These are phyloP conservation scores for Corymbia citriodora DNA, from an alignment of 441 rosid genomes.

Conservation along the genomic window DNA sequence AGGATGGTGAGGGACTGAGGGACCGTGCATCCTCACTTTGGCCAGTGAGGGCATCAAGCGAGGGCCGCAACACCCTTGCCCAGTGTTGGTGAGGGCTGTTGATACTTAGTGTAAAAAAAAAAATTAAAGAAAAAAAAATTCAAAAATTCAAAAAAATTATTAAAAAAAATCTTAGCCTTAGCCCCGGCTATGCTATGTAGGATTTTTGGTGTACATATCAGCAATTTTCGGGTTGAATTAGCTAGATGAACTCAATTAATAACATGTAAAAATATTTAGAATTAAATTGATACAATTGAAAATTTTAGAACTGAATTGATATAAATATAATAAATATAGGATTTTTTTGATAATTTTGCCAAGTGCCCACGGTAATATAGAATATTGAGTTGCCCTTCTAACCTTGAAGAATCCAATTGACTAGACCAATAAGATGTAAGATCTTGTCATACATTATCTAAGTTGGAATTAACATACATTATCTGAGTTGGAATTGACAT, in stretches of 20 bases:
- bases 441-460: background rate
- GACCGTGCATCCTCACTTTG: background rate
- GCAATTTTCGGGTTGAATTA: background rate
- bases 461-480: background rate
- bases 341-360: no score
- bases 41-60: background rate
- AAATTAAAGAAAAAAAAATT: no score
- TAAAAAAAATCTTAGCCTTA: no score
- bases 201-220: accelerated
- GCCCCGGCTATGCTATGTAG: accelerated
- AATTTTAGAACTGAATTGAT: no score
- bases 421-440: background rate
- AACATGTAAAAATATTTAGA: no score
- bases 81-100: background rate
- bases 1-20: background rate
- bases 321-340: no score
- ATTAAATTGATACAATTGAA: no score
- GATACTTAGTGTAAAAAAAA: background rate
- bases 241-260: accelerated
- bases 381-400: background rate
- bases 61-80: background rate
- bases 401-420: background rate
- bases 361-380: no score
- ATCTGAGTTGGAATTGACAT: background rate
- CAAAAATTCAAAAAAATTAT: background rate